These are phyloP conservation scores for Camelina laxa DNA, from an alignment of 345 rosid species.

Conservation along the genomic window DNA sequence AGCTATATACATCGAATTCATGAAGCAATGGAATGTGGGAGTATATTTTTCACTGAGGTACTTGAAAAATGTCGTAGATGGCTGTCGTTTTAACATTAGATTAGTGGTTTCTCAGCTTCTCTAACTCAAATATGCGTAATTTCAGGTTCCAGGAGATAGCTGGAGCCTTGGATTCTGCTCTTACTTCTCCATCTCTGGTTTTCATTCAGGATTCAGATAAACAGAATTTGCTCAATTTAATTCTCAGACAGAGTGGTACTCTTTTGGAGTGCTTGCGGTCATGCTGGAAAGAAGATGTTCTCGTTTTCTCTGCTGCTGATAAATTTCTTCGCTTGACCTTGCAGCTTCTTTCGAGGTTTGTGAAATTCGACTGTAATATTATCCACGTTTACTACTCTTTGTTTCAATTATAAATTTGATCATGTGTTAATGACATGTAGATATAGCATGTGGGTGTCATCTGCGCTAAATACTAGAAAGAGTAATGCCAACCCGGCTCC, in stretches of 20 bases:
- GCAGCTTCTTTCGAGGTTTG: constrained; percentile 92
- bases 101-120: constrained; percentile 15
- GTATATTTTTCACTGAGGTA: constrained; percentile 97
- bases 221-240: constrained; percentile 48
- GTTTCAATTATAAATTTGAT: constrained; percentile 12
- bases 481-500: constrained; percentile 61
- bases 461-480: constrained; percentile 72
- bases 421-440: constrained; percentile 44
- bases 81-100: constrained; percentile 8
- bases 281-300: constrained; percentile 97
- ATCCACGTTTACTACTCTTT: neutral
- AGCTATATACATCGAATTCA: constrained; percentile 72
- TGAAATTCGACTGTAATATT: constrained; percentile 13
- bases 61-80: constrained; percentile 24
- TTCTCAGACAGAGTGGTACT: constrained; percentile 73
- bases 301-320: constrained; percentile 86
- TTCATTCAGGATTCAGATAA: constrained; percentile 65
- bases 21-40: constrained; percentile 97
- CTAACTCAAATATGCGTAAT: constrained; percentile 26
- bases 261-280: constrained; percentile 84
- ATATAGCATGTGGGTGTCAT: constrained; percentile 84
- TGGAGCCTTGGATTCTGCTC: constrained; percentile 85
- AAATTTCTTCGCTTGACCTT: constrained; percentile 95
- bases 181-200: constrained; percentile 63
- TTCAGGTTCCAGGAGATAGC: constrained; percentile 98